A percentile compares a stretch with the other conserved stretches of the same genome.
These are phyloP conservation scores for Apiotrichum sp. DNA, from an alignment of 1,284 basidiomycete species.

Conservation along the genomic window DNA sequence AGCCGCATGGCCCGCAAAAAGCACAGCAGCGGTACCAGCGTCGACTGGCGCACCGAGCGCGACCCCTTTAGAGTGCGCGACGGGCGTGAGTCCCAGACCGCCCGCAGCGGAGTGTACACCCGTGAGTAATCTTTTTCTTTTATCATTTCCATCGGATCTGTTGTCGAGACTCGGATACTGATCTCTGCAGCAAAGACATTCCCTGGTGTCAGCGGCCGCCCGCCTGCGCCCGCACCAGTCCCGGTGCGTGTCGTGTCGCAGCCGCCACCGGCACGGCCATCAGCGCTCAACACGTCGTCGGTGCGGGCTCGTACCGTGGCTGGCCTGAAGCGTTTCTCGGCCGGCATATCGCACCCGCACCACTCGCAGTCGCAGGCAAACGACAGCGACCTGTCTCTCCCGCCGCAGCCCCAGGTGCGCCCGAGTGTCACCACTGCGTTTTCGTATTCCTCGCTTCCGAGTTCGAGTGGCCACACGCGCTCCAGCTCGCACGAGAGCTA, in stretches of 20 bases:
- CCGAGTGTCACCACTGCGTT: not conserved
- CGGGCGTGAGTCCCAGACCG: slow-evolving; percentile 7
- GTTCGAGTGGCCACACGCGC: not conserved
- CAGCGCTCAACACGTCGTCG: not conserved
- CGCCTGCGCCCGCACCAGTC: not conserved
- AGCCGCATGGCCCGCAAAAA: not conserved
- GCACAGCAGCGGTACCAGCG: not conserved
- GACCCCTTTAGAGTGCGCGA: slow-evolving; percentile 20
- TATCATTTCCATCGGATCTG: not conserved
- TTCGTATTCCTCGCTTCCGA: not conserved
- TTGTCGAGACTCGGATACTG: not conserved
- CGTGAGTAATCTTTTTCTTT: slow-evolving; percentile 6
- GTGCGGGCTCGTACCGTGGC: slow-evolving; percentile 4
- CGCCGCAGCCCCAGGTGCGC: not conserved
- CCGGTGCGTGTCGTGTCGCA: not conserved
- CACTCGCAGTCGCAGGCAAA: not conserved
- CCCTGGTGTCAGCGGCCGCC: slow-evolving; percentile 3
- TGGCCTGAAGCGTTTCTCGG: slow-evolving; percentile 9
- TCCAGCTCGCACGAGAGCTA: not conserved
- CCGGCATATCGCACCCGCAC: not conserved
- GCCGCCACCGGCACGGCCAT: not conserved
- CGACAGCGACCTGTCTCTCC: not conserved
- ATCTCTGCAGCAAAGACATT: slow-evolving; percentile 8
- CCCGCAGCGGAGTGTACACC: slow-evolving; percentile 18
- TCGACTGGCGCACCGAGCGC: not conserved